phyloP scores from a whole-genome alignment of 305 asterid species.

The Withania somnifera region DNA sequence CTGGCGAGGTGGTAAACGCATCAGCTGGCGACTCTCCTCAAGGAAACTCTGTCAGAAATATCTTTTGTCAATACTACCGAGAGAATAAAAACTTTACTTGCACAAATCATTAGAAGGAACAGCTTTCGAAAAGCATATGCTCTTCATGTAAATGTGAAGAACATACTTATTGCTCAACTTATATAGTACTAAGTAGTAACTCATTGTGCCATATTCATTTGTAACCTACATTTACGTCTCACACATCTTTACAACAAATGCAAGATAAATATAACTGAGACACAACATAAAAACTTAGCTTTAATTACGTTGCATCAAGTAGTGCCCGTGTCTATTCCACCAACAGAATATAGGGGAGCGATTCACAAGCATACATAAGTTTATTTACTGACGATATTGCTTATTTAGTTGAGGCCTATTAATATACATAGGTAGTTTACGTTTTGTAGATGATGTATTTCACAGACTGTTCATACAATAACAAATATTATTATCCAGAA shows the following conservation, averaged over 20 bases:
- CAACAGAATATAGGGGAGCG: background rate
- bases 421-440: background rate
- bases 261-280: background rate
- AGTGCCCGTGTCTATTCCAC: background rate
- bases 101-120: conserved; percentile 2
- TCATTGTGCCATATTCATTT: background rate
- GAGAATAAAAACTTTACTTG: background rate
- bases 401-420: background rate
- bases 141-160: background rate
- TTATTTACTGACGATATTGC: background rate
- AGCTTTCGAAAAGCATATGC: background rate
- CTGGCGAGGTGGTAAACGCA: conserved; percentile 97
- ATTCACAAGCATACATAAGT: background rate
- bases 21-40: conserved; percentile 94
- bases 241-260: background rate
- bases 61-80: background rate
- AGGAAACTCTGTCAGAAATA: conserved; percentile 69
- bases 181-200: background rate
- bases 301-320: background rate
- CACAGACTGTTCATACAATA: background rate
- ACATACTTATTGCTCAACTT: background rate
- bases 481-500: background rate
- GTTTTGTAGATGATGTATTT: background rate
- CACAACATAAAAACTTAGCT: background rate
- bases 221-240: background rate